phyloP scores from a whole-genome alignment of 495 filamentous ascomycete species.

The Ascodesmis nigricans region DNA sequence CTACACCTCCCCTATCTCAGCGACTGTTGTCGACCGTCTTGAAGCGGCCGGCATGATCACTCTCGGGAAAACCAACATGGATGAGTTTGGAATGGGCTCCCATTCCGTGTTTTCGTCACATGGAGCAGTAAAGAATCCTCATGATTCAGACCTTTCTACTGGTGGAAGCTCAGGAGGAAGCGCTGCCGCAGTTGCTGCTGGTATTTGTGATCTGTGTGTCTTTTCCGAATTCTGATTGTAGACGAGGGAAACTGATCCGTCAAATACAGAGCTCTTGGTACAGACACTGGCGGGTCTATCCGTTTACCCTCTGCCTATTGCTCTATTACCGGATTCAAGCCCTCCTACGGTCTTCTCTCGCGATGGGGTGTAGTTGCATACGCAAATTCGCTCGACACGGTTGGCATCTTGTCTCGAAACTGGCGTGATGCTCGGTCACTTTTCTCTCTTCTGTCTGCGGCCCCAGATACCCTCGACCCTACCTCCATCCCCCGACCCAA shows the following conservation, averaged over 20 bases:
- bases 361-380: conserved; percentile 85
- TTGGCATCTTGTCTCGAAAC: conserved; percentile 42
- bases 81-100: conserved; percentile 97
- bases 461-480: conserved; percentile 52
- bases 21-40: conserved; percentile 53
- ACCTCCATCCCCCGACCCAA: conserved; percentile 24
- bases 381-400: conserved; percentile 87
- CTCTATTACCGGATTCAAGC: conserved; percentile 76
- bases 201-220: conserved; percentile 42
- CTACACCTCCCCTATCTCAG: conserved; percentile 43
- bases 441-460: conserved; percentile 27
- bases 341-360: conserved; percentile 65
- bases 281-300: conserved; percentile 87
- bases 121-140: conserved; percentile 37
- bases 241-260: conserved; percentile 6
- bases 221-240: no score
- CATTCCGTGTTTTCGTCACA: conserved; percentile 57
- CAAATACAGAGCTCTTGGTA: conserved; percentile 49
- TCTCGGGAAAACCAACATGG: conserved; percentile 70
- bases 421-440: background rate
- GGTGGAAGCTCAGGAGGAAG: conserved; percentile 91
- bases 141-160: conserved; percentile 31
- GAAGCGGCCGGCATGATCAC: conserved; percentile 41
- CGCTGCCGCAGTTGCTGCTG: conserved; percentile 57
- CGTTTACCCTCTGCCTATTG: conserved; percentile 81